Conservation (phyloP, 2,329 filamentous ascomycete genomes). For the Penicillium griseofulvum region DNA sequence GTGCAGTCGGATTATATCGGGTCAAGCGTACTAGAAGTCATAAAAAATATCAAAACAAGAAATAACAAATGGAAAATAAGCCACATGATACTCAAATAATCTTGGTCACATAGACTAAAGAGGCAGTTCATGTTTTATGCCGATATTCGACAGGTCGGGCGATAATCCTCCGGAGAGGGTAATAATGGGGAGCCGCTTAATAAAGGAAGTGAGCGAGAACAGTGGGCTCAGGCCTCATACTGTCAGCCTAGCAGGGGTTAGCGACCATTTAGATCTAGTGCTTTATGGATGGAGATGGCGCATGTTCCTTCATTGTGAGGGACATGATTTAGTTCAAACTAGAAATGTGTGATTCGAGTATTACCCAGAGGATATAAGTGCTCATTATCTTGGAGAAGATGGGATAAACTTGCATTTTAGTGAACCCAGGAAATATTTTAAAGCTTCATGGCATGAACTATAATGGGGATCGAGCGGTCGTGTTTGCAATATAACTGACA, state of each 20-base stretch:
- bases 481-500: slow-evolving; percentile 16
- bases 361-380: not conserved
- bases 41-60: not conserved
- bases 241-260: slow-evolving; percentile 17
- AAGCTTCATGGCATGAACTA: not conserved
- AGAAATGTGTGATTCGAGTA: not conserved
- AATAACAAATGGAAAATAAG: not conserved
- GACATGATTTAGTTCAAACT: not conserved
- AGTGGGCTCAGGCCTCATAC: slow-evolving; percentile 19
- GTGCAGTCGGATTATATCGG: slow-evolving; percentile 16
- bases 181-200: slow-evolving; percentile 6
- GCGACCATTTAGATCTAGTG: slow-evolving; percentile 14
- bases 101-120: not conserved
- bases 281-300: slow-evolving; percentile 8
- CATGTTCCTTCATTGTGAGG: slow-evolving; percentile 7
- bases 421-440: not conserved
- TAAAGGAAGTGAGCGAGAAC: slow-evolving; percentile 3
- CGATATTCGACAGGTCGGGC: not conserved
- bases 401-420: not conserved
- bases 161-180: slow-evolving; percentile 10
- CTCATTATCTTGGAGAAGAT: not conserved
- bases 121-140: slow-evolving; percentile 11
- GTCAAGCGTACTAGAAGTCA: not conserved
- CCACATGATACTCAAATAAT: not conserved
- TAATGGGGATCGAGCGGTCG: slow-evolving; percentile 10